Percentiles rank a stretch among this genome's conserved stretches.
Conservation (phyloP, 176 grass and related monocot species). For the Cenchrus americanus region DNA sequence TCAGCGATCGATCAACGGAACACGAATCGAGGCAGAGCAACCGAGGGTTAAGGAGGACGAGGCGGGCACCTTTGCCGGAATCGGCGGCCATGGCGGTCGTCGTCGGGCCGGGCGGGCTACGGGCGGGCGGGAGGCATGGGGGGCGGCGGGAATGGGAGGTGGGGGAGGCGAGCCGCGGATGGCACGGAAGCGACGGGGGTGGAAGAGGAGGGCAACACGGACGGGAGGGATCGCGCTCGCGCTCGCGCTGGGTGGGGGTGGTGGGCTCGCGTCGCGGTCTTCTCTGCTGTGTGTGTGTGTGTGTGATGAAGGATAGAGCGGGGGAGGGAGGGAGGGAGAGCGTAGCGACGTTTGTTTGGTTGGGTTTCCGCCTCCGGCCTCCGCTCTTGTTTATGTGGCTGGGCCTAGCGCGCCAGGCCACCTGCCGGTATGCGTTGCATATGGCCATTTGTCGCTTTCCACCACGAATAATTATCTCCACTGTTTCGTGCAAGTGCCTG, state of each 20-base stretch:
- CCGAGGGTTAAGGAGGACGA: neutral
- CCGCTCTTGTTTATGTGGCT: slow-evolving; percentile 35
- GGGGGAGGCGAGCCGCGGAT: slow-evolving; percentile 49
- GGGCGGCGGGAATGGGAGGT: slow-evolving; percentile 32
- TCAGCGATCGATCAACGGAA: slow-evolving; percentile 16
- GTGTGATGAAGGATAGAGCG: neutral
- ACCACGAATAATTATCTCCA: slow-evolving; percentile 22
- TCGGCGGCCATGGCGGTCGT: slow-evolving; percentile 49
- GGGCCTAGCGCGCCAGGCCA: slow-evolving; percentile 22
- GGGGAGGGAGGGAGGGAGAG: neutral
- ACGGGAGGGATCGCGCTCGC: neutral
- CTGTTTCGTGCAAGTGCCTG: slow-evolving; percentile 22
- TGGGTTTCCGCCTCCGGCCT: slow-evolving; percentile 3
- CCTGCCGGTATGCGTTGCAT: slow-evolving; percentile 43
- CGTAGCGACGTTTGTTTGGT: neutral
- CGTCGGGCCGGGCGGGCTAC: slow-evolving; percentile 25
- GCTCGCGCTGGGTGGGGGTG: neutral
- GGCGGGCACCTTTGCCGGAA: slow-evolving; percentile 46
- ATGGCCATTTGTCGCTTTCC: slow-evolving; percentile 53
- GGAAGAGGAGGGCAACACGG: slow-evolving; percentile 30
- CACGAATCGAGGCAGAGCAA: neutral
- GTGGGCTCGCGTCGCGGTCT: slow-evolving; percentile 30
- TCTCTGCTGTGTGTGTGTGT: neutral
- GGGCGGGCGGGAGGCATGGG: slow-evolving; percentile 46
- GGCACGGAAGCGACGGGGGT: slow-evolving; percentile 42